Percentiles rank a stretch among this genome's conserved stretches.
phyloP scores from a whole-genome alignment of 164 flowering plant species.

The Chloranthus sessilifolius region DNA sequence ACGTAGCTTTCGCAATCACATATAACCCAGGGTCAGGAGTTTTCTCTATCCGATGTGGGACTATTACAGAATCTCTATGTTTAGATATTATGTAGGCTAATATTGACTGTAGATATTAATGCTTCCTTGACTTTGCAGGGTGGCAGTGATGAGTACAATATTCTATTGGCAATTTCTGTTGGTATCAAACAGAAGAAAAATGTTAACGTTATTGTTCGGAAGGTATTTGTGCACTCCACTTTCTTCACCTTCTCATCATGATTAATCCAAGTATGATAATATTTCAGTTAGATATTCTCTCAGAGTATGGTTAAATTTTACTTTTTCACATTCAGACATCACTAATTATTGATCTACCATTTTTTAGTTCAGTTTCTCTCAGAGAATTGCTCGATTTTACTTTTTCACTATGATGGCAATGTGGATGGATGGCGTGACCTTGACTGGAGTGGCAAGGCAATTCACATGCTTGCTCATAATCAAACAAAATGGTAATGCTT shows the following conservation, averaged over 20 bases:
- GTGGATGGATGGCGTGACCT: constrained; percentile 32
- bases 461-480: constrained; percentile 26
- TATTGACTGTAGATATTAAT: too few species aligned
- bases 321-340: not conserved
- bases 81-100: too few species aligned
- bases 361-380: constrained; percentile 29
- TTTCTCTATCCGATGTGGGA: too few species aligned
- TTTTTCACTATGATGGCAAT: constrained; percentile 32
- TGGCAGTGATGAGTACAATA: constrained; percentile 9
- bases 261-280: not conserved
- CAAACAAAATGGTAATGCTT: constrained; percentile 30
- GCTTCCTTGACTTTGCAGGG: constrained; percentile 11
- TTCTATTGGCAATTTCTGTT: constrained; percentile 28
- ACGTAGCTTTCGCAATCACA: too few species aligned
- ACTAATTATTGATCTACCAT: constrained; percentile 8
- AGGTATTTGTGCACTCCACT: constrained; percentile 16
- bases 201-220: constrained; percentile 22
- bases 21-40: too few species aligned
- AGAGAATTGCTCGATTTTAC: constrained; percentile 21
- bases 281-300: too few species aligned
- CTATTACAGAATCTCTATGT: too few species aligned
- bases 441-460: constrained; percentile 23
- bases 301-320: too few species aligned
- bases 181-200: constrained; percentile 29
- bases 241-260: not conserved